Evolutionary conservation across 1,284 basidiomycete genomes (phyloP), one percentile per base, ranked within the genome.

Genomic region (Rhodofomes roseus): DNA sequence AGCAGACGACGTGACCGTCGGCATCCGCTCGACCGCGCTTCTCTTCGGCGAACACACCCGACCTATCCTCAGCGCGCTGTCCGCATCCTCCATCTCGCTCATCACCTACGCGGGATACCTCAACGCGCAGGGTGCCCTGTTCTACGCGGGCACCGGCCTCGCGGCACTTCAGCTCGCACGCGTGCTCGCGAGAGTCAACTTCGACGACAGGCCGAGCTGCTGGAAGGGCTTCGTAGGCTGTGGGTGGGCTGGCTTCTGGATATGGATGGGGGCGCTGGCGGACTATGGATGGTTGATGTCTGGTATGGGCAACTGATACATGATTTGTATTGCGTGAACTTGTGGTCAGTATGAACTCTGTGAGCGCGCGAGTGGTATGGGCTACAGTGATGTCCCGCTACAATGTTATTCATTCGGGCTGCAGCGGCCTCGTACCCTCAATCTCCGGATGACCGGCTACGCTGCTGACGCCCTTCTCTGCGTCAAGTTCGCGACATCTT

Each of bases 21-120:
- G 93, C 23, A 96, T 99, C 71, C 93, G 91, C 64, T 96, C 94
- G 9, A 99, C 96, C 1, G 97, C 97, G 0, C 80, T 99, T 52
- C 82, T 97, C 44, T 98, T 99, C 72, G 91, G 86, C 36, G 78
- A 85, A 46, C 79, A 83, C 34, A 92, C 95, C 0, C 86, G 91
- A 11, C 83, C 88, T 0, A 86, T 97, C 65, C 84, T 99, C 40
- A 76, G 83, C 11, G 82, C 79, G 11, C 87, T 99, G 56, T 93
- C 93, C 0, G 76, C 81, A 0, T 84, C 87, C 2, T 89, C 93
- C 54, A 71, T 98, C 63, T 87, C 88, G 9, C 74, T 93, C 54
- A 82, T 98, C 60, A 81, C 88, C 1, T 85, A 87, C 64, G 90
- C 94, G 0, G 95, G 95, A 0, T 83, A 87, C 69, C 71, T 93